Evolutionary conservation across 768 basidiomycete genomes (phyloP), one percentile per base, ranked within the genome.

Genomic region (Zangia roseola): DNA sequence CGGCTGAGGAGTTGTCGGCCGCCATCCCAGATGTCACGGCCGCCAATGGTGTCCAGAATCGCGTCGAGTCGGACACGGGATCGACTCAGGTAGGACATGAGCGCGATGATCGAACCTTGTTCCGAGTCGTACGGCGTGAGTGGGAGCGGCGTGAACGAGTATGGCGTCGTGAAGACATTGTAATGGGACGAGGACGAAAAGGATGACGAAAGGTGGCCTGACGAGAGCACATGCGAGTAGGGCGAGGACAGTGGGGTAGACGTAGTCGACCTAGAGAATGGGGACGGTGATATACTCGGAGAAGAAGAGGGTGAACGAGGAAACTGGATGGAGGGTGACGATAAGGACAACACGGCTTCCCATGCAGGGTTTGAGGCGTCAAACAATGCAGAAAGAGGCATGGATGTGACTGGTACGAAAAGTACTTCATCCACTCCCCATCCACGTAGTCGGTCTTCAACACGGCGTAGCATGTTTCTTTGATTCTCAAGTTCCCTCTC

Each of bases 381-480:
- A 41, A 60, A 67, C 31, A 55, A 10, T 14, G 64, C 49, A 39
- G 64, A 56, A 21, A 58, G 53, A 6, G 57, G 55, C 35, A 52
- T 48, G 10, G 54, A 63, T 16, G 43, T 42, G 5, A 68, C 54
- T 14, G 68, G 46, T 25, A 69, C 89, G 53, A 88, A 86, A 20
- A 90, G 75, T 9, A 92, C 81, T 54, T 88, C 89, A 55, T 88
- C 85, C 3, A 78, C 88, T 38, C 89, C 91, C 80, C 88, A 87
- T 23, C 61, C 70, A 33, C 82, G 74, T 40, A 86, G 75, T 14
- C 81, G 70, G 43, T 75, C 73, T 61, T 84, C 80, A 4, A 82
- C 65, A 21, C 62, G 59, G 14, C 60, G 65, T 69, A 82, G 75
- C n/a, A 71, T 71, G 38, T 52, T 56, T 43, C 73, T 67, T 34